These are phyloP conservation scores for Colletotrichum sp. DNA, from an alignment of 2,329 filamentous ascomycete genomes.

Conservation along the genomic window DNA sequence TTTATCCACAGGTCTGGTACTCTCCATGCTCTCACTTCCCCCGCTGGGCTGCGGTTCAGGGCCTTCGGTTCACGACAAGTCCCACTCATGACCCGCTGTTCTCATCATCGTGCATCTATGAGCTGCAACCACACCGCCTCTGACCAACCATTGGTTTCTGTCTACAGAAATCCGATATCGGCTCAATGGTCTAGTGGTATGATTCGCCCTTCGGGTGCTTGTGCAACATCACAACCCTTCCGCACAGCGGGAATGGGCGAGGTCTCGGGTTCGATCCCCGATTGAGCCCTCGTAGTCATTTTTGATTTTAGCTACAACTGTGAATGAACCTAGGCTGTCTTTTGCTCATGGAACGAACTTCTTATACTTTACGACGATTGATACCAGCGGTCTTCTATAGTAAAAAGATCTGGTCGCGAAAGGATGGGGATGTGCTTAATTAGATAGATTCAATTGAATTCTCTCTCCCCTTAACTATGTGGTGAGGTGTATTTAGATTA, in stretches of 20 bases:
- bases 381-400: not conserved
- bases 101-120: not conserved
- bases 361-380: fast-evolving
- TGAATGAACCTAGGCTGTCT: no score
- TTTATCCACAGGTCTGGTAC: not conserved
- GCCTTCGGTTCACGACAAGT: not conserved
- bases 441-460: not conserved
- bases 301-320: not conserved
- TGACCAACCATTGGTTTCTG: not conserved
- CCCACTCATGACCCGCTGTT: not conserved
- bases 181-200: constrained; percentile 16
- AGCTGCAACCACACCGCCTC: not conserved
- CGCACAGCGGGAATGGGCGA: not conserved
- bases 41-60: not conserved
- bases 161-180: not conserved
- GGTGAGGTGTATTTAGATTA: not conserved
- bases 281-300: not conserved
- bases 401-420: fast-evolving
- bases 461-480: no score
- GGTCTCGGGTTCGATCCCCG: constrained; percentile 9
- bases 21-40: not conserved
- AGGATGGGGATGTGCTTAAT: fast-evolving
- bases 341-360: no score
- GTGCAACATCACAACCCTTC: not conserved
- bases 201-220: constrained; percentile 14